Evolutionary conservation across 208 protist species (phyloP).

Genomic region (Angomonas ambiguus): DNA sequence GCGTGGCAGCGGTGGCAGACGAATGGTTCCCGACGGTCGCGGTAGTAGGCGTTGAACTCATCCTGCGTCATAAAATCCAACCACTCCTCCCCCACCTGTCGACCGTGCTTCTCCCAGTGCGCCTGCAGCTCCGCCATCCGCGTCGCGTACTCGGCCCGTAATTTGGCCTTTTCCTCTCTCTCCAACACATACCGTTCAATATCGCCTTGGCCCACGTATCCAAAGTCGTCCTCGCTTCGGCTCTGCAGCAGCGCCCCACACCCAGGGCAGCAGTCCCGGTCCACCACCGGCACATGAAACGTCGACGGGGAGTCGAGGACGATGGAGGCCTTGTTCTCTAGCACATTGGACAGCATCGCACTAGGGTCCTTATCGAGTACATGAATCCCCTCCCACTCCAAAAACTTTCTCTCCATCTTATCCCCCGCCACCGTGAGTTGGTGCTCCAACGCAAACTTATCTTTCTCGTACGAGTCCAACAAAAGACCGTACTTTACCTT

Average conservation of each 20-base stretch:
- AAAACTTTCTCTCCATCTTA: conserved; percentile 79
- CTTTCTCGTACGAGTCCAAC: conserved; percentile 83
- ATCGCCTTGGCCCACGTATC: conserved; percentile 70
- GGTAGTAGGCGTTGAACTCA: conserved; percentile 89
- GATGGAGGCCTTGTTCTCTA: conserved; percentile 69
- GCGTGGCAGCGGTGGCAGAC: conserved; percentile 87
- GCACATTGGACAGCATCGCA: conserved; percentile 48
- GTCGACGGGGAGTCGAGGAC: conserved; percentile 72
- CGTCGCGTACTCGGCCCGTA: conserved; percentile 72
- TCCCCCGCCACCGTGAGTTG: conserved; percentile 67
- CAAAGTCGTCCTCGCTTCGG: conserved; percentile 57
- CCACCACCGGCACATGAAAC: conserved; percentile 69
- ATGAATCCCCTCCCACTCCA: conserved; percentile 86
- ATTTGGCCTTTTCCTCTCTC: conserved; percentile 38
- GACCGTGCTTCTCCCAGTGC: conserved; percentile 88
- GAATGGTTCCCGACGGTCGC: conserved; percentile 57
- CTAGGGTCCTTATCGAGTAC: conserved; percentile 73
- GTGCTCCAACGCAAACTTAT: conserved; percentile 82
- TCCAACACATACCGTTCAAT: conserved; percentile 73
- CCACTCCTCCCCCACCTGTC: conserved; percentile 90
- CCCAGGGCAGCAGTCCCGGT: conserved; percentile 79
- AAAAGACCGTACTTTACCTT: conserved; percentile 89
- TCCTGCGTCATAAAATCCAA: conserved; percentile 93
- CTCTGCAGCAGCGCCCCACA: conserved; percentile 87
- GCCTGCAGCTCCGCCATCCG: conserved; percentile 86